A percentile compares a stretch with the other conserved stretches of the same genome.
phyloP scores from a whole-genome alignment of 1,139 yeast species.

The Yamadazyma atlantica region DNA sequence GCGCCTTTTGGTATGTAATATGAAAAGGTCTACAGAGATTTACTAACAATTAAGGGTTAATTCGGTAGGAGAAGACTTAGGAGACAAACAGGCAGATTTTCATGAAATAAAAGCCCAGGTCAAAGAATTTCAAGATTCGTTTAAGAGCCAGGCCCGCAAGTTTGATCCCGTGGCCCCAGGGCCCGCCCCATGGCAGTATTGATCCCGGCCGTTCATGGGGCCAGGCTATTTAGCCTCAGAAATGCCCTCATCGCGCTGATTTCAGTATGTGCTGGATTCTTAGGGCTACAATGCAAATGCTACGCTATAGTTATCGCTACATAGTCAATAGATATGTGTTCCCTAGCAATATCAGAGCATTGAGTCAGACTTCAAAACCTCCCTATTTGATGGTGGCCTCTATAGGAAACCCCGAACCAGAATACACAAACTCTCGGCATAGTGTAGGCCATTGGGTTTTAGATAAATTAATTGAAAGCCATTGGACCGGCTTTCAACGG shows the following conservation, averaged over 20 bases:
- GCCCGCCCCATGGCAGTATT: too few relatives aligned
- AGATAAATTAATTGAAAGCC: slow-evolving; percentile 27
- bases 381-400: slow-evolving; percentile 51
- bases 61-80: neutral
- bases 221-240: too few relatives aligned
- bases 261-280: too few relatives aligned
- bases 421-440: slow-evolving; percentile 65
- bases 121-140: neutral
- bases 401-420: slow-evolving; percentile 76
- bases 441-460: slow-evolving; percentile 69
- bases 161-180: too few relatives aligned
- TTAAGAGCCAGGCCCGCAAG: neutral
- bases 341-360: neutral
- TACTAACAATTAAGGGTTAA: neutral
- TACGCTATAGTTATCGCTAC: slow-evolving; percentile 8
- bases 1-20: slow-evolving; percentile 7
- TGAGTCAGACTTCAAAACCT: slow-evolving; percentile 14
- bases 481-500: slow-evolving; percentile 22
- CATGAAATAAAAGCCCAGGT: neutral
- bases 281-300: slow-evolving; percentile 12
- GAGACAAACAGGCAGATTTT: neutral
- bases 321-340: slow-evolving; percentile 2
- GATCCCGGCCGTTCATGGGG: too few relatives aligned
- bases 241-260: neutral
- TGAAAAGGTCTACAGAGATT: neutral